These are phyloP conservation scores for Neurospora crassa DNA, from an alignment of 2,329 filamentous ascomycete species.

Conservation along the genomic window DNA sequence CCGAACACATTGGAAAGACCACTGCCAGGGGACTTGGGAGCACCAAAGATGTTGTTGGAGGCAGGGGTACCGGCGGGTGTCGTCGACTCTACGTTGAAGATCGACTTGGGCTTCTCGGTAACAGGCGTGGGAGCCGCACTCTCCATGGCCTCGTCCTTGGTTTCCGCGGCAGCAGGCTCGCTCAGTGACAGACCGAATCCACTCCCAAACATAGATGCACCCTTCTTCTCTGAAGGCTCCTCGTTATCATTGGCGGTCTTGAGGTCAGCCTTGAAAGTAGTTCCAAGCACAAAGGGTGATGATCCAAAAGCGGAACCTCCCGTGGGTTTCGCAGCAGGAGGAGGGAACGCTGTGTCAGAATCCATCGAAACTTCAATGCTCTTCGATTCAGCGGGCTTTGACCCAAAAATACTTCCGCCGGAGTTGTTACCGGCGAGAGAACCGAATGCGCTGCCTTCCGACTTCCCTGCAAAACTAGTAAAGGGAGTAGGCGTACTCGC, in stretches of 20 bases:
- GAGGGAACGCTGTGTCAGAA: constrained; percentile 29
- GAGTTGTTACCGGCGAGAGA: constrained; percentile 30
- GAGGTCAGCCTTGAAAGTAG: constrained; percentile 57
- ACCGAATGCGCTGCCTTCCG: constrained; percentile 38
- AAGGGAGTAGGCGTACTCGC: constrained; percentile 28
- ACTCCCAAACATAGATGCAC: constrained; percentile 50
- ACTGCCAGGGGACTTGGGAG: constrained; percentile 13
- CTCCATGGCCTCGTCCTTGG: constrained; percentile 48
- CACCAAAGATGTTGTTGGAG: constrained; percentile 27
- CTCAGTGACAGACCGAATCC: constrained; percentile 51
- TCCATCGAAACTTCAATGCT: constrained; percentile 25
- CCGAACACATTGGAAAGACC: constrained; percentile 17
- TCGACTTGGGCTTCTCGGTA: constrained; percentile 27
- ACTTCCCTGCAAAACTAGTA: constrained; percentile 41
- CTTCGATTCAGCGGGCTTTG: constrained; percentile 27
- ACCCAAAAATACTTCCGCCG: constrained; percentile 30
- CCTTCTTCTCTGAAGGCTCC: constrained; percentile 32
- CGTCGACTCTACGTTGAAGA: constrained; percentile 29
- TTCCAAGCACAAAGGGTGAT: constrained; percentile 56
- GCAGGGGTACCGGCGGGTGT: constrained; percentile 45
- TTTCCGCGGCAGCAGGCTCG: constrained; percentile 23
- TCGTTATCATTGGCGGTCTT: constrained; percentile 49
- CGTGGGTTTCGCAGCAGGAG: constrained; percentile 28
- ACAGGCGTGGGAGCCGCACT: constrained; percentile 20
- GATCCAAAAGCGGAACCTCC: constrained; percentile 32